Conservation (phyloP, 805 yeast genomes). For the Candida odintsovae region DNA sequence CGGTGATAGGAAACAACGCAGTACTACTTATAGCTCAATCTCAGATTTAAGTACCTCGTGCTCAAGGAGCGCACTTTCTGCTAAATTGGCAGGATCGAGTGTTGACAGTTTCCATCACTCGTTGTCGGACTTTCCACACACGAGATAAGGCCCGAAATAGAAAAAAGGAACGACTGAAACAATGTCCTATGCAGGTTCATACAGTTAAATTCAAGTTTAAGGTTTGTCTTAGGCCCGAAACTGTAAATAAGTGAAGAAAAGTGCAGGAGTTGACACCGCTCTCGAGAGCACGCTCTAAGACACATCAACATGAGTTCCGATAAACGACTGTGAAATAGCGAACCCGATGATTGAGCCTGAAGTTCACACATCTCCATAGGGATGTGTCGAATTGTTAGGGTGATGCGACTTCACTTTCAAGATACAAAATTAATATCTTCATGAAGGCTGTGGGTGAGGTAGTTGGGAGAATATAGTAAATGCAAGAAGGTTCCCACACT, state of each 20-base stretch:
- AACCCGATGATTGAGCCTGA: too few relatives aligned
- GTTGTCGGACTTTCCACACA: neutral
- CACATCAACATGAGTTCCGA: neutral
- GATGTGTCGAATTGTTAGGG: too few relatives aligned
- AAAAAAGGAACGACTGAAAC: neutral
- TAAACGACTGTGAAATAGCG: too few relatives aligned
- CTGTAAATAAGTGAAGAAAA: neutral
- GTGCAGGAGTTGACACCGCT: neutral
- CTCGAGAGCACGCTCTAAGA: neutral
- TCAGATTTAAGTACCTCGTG: too few relatives aligned
- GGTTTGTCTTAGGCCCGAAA: neutral
- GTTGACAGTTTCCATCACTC: too few relatives aligned
- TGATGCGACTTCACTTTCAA: too few relatives aligned
- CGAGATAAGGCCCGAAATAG: neutral
- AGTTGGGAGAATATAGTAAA: too few relatives aligned
- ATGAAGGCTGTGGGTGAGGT: too few relatives aligned
- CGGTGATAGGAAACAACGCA: neutral
- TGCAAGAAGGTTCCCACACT: too few relatives aligned
- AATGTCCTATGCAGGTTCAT: neutral
- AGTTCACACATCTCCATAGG: too few relatives aligned
- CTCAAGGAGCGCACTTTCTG: neutral
- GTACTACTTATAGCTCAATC: neutral
- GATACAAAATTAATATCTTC: too few relatives aligned
- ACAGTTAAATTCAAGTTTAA: neutral
- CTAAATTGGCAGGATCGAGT: too few relatives aligned